These are phyloP conservation scores for Scedosporium boydii DNA, from an alignment of 2,329 filamentous ascomycete genomes.

Conservation along the genomic window DNA sequence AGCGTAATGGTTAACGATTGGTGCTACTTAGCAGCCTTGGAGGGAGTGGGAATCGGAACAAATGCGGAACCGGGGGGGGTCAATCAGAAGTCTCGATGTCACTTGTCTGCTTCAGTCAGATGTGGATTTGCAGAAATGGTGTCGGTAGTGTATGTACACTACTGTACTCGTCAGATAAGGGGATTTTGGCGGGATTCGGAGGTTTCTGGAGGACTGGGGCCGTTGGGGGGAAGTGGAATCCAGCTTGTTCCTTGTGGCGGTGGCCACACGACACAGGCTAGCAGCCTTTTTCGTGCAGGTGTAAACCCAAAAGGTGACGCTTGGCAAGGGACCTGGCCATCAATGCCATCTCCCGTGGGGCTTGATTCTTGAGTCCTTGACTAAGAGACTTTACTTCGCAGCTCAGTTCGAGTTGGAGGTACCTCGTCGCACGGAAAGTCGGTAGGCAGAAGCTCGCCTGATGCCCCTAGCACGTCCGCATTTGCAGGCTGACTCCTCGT, in stretches of 20 bases:
- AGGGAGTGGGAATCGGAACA: not conserved
- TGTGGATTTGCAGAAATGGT: not conserved
- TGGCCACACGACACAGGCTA: not conserved
- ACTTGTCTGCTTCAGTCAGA: not conserved
- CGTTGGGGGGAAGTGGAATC: not conserved
- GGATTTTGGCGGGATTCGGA: not conserved
- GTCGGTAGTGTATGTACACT: no score
- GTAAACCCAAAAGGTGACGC: no score
- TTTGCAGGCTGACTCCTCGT: not conserved
- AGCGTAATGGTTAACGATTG: constrained; percentile 4
- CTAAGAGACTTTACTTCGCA: no score
- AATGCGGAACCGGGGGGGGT: not conserved
- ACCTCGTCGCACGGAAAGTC: no score
- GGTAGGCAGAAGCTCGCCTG: no score
- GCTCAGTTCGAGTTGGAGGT: no score
- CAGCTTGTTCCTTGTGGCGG: not conserved
- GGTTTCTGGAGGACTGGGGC: not conserved
- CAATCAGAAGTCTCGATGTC: not conserved
- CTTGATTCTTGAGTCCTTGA: no score
- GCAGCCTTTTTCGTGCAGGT: no score
- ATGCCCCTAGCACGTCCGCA: not conserved
- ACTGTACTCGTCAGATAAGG: not conserved
- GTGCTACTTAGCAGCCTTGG: not conserved
- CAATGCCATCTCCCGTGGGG: no score
- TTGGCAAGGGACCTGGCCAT: no score